Evolutionary conservation across 2,329 filamentous ascomycete species (phyloP).

Genomic region (Paraphaeosphaeria sporulosa): DNA sequence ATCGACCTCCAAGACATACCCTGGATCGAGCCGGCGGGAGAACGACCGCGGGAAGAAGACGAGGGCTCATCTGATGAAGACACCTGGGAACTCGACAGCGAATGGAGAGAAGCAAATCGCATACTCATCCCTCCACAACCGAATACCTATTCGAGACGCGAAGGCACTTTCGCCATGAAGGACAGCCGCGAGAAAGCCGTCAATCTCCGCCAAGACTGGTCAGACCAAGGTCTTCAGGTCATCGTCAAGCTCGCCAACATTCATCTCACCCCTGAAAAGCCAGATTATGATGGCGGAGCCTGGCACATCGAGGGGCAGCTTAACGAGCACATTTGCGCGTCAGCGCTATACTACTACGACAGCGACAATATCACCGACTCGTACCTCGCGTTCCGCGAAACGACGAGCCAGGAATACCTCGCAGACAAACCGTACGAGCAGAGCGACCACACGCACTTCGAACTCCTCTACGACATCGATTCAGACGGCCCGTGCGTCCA

Average conservation of each 20-base stretch:
- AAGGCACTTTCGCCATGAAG: background rate
- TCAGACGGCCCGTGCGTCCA: constrained; percentile 40
- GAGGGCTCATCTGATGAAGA: background rate
- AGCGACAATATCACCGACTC: background rate
- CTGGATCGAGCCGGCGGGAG: background rate
- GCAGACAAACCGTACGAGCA: constrained; percentile 39
- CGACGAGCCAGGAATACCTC: background rate
- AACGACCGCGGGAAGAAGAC: background rate
- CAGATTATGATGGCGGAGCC: constrained; percentile 59
- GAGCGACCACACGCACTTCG: background rate
- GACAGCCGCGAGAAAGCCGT: background rate
- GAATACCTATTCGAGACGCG: background rate
- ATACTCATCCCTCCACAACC: constrained; percentile 3
- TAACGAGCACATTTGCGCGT: constrained; percentile 7
- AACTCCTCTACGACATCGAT: constrained; percentile 55
- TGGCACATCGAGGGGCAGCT: constrained; percentile 58
- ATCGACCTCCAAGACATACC: background rate
- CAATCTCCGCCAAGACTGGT: background rate
- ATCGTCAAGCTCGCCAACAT: constrained; percentile 69
- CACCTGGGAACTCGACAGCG: background rate
- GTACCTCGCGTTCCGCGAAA: constrained; percentile 48
- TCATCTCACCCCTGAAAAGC: constrained; percentile 64
- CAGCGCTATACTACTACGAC: constrained; percentile 9
- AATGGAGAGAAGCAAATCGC: constrained; percentile 3
- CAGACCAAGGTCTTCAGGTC: constrained; percentile 58